These are phyloP conservation scores for Coix lacrymajobi DNA, from an alignment of 176 grass and related monocot species.

Conservation along the genomic window DNA sequence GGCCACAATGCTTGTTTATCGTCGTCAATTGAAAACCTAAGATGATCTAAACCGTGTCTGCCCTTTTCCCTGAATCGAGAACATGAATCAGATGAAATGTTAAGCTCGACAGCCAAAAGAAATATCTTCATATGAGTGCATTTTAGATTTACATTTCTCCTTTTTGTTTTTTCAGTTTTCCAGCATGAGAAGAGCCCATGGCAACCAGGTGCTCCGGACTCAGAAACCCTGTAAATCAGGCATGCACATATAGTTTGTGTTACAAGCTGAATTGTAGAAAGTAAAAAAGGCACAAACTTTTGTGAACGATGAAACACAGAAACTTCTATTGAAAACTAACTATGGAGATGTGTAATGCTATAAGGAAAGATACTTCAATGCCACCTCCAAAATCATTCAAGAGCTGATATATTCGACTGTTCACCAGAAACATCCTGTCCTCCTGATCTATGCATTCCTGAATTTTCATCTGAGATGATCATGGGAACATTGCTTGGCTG, in stretches of 20 bases:
- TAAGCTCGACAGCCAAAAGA: not conserved
- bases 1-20: not conserved
- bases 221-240: slow-evolving; percentile 54
- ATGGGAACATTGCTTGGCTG: slow-evolving; percentile 8
- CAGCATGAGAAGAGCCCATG: slow-evolving; percentile 82
- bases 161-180: slow-evolving; percentile 58
- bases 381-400: not conserved
- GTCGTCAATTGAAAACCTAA: not conserved
- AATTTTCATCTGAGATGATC: slow-evolving; percentile 11
- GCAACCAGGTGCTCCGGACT: slow-evolving; percentile 70
- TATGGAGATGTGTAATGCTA: not conserved
- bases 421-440: slow-evolving; percentile 22
- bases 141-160: slow-evolving; percentile 48
- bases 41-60: slow-evolving; percentile 39
- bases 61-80: slow-evolving; percentile 46
- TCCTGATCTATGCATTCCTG: slow-evolving; percentile 29
- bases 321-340: not conserved
- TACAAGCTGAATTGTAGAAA: not conserved
- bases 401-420: slow-evolving; percentile 14
- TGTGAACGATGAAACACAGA: not conserved
- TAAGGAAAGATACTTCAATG: not conserved
- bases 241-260: not conserved
- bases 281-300: not conserved
- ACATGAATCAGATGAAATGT: not conserved
- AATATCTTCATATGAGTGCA: not conserved